Percentiles rank a stretch among this genome's conserved stretches.
phyloP scores from a whole-genome alignment of 192 early-diverging fungal species.

The Coemansia erecta region DNA sequence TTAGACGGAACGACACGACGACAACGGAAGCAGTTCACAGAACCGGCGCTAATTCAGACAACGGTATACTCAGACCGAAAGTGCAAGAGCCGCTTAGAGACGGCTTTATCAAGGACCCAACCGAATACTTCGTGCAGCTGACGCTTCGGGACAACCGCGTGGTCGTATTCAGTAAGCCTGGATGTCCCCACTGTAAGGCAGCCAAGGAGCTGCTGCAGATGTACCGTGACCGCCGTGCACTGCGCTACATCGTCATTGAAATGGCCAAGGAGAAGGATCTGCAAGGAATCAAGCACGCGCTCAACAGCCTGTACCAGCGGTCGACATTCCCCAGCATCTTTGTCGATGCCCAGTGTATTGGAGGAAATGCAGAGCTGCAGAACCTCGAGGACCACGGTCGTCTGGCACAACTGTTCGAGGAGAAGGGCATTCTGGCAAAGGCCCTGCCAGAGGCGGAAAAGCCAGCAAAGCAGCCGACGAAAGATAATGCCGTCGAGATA shows the following conservation, averaged over 20 bases:
- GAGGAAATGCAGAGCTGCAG: constrained; percentile 57
- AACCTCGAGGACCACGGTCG: constrained; percentile 33
- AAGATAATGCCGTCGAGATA: neutral
- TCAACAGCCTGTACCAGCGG: constrained; percentile 50
- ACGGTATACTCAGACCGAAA: neutral
- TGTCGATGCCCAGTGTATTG: constrained; percentile 60
- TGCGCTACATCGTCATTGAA: constrained; percentile 55
- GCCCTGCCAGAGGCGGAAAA: neutral
- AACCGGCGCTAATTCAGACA: neutral
- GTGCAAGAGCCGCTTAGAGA: neutral
- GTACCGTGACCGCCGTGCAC: constrained; percentile 23
- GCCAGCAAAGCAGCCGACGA: neutral
- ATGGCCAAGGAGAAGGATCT: constrained; percentile 33
- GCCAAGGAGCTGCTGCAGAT: constrained; percentile 55
- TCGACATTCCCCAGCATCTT: constrained; percentile 67
- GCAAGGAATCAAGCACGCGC: constrained; percentile 56
- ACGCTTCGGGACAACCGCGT: constrained; percentile 22
- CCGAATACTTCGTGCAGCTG: constrained; percentile 18
- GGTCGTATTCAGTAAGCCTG: constrained; percentile 71
- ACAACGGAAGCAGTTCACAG: neutral
- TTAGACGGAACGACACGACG: constrained; percentile 2
- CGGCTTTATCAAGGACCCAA: constrained; percentile 15
- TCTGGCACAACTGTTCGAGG: constrained; percentile 47
- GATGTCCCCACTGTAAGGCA: constrained; percentile 64
- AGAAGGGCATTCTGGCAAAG: constrained; percentile 9